Evolutionary conservation across 805 yeast species (phyloP).

Genomic region (Metschnikowia lochheadii): DNA sequence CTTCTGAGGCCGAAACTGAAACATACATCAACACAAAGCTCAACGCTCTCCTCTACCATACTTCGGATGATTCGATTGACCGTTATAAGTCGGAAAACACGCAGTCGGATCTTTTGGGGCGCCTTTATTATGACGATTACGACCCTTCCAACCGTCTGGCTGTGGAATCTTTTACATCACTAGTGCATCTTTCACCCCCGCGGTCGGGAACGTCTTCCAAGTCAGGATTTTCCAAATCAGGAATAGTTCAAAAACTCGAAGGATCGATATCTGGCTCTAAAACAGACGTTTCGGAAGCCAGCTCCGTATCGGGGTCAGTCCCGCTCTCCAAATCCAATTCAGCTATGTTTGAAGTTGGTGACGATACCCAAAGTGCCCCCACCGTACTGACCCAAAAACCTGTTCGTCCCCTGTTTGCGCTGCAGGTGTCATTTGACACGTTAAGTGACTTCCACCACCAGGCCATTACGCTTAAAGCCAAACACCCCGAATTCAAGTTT

Average conservation of each 20-base stretch:
- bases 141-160: slow-evolving; percentile 27
- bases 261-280: neutral
- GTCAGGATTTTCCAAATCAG: neutral
- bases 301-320: too few relatives aligned
- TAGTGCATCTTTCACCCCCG: slow-evolving; percentile 5
- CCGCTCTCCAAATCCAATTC: neutral
- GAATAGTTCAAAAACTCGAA: neutral
- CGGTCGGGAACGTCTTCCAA: neutral
- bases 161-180: slow-evolving; percentile 15
- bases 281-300: too few relatives aligned
- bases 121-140: slow-evolving; percentile 41
- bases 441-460: slow-evolving; percentile 28
- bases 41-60: slow-evolving; percentile 38
- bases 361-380: neutral
- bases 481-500: slow-evolving; percentile 41
- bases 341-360: neutral
- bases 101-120: slow-evolving; percentile 37
- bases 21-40: slow-evolving; percentile 36
- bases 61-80: slow-evolving; percentile 36
- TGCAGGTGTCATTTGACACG: slow-evolving; percentile 42
- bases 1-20: slow-evolving; percentile 19
- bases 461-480: slow-evolving; percentile 38
- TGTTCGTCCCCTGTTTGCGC: slow-evolving; percentile 24
- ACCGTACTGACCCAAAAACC: neutral
- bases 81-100: slow-evolving; percentile 35